Base-by-base conservation (phyloP, 1,284 basidiomycete species). In the Trametes versicolor region DNA sequence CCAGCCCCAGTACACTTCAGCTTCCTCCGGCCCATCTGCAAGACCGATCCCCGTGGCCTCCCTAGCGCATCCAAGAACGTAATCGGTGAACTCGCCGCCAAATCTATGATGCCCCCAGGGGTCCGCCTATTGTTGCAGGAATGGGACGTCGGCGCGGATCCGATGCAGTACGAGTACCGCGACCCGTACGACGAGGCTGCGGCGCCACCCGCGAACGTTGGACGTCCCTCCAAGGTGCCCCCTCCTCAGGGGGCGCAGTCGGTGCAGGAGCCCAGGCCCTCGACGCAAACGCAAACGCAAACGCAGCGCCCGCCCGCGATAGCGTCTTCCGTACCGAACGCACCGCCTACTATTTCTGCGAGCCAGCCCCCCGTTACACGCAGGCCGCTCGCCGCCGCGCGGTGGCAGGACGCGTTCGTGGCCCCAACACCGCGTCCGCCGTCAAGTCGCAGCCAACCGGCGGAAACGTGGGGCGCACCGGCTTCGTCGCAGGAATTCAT, bases 51-150 rank as follows among this genome's bases (percentile, higher is more conserved):
- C 66, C 37, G 80, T 53, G 56, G 64, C 41, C 71, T 69, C 58
- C 67, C 37, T 62, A 73, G 49, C 47, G 23, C 52, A 9, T 13
- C 25, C 4, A 51, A 56, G 17, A 60, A 54, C 27, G 13, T 49
- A 2, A 51, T 41, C 10, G 63, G 37, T 7, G 54, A 45, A 25
- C 43, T 17, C 19, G 9, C 51, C 15, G 19, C 59, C 10, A 60
- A 51, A 27, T 51, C 41, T 27, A 56, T 61, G n/a, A 74, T 74
- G 55, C 83, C 87, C 0, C 77, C 83, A 4, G 88, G 88, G 3
- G 85, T 89, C 8, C 82, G 88, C 37, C 79, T 88, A 15, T 79
- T 93, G 41, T 76, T 93, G 58, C 82, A 84, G 61, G 89, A 90
- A 56, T 93, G 92, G 91, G 80, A 85, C 56, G 64, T 86, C 27